phyloP scores from a whole-genome alignment of 225 moss, liverwort and hornwort species.

The Polytrichum commune region DNA sequence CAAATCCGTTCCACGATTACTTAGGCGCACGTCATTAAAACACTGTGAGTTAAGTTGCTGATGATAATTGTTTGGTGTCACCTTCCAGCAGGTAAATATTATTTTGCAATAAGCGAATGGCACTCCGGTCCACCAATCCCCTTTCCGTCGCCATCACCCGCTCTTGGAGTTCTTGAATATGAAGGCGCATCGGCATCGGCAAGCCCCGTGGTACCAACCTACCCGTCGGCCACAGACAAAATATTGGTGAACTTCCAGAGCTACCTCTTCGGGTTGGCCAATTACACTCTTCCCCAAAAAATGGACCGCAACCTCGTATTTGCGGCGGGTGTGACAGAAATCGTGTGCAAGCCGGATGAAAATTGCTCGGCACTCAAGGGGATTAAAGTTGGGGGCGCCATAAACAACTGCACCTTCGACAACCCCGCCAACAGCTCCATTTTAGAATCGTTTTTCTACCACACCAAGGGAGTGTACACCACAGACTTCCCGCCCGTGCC shows the following conservation, averaged over 20 bases:
- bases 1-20: too few relatives aligned
- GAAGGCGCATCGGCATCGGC: not conserved
- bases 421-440: conserved; percentile 1
- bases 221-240: not conserved
- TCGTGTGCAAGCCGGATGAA: not conserved
- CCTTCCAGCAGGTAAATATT: conserved; percentile 14
- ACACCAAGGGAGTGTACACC: not conserved
- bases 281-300: not conserved
- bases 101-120: not conserved
- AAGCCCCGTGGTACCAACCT: not conserved
- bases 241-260: not conserved
- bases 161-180: not conserved
- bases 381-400: conserved; percentile 5
- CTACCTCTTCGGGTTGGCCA: not conserved
- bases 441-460: conserved; percentile 10
- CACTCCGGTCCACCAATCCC: not conserved
- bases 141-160: not conserved
- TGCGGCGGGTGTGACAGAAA: not conserved
- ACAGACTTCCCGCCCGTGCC: conserved; percentile 5
- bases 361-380: not conserved
- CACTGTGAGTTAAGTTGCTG: conserved; percentile 35
- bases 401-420: conserved; percentile 16
- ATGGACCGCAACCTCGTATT: conserved; percentile 19
- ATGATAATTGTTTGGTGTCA: conserved; percentile 2
- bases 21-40: conserved; percentile 5